phyloP scores from a whole-genome alignment of 176 grass and related monocot genomes.

The Sorghum bicolor region DNA sequence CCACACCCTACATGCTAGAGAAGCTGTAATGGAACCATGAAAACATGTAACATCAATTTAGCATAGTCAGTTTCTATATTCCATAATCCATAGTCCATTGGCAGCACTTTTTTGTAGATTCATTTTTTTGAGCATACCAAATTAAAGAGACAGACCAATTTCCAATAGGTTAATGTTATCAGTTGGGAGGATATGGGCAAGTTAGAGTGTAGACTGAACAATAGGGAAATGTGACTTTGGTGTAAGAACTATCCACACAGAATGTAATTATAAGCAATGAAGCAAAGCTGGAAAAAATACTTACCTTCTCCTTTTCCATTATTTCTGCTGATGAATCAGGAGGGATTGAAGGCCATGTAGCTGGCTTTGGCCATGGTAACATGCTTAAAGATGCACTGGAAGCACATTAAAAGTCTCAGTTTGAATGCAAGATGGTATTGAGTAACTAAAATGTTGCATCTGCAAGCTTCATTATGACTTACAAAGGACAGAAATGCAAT shows the following conservation, averaged over 20 bases:
- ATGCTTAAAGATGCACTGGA: constrained; percentile 94
- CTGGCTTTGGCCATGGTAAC: constrained; percentile 98
- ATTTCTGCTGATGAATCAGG: constrained; percentile 73
- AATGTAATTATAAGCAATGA: constrained; percentile 36
- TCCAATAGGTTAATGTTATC: constrained; percentile 12
- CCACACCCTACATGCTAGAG: background rate
- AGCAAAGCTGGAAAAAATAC: constrained; percentile 29
- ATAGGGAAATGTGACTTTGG: constrained; percentile 1
- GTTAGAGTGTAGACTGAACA: constrained; percentile 21
- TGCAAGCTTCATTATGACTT: constrained; percentile 5
- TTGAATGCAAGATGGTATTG: constrained; percentile 2
- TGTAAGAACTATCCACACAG: constrained; percentile 19
- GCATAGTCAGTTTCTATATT: background rate
- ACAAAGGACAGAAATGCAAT: constrained; percentile 4
- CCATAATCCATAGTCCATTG: background rate
- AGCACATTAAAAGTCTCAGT: constrained; percentile 21
- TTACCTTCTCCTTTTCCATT: constrained; percentile 96
- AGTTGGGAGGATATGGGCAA: constrained; percentile 16
- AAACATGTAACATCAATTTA: background rate
- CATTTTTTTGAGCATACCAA: background rate
- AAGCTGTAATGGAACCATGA: background rate
- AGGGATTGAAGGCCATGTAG: constrained; percentile 90
- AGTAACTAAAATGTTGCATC: constrained; percentile 14
- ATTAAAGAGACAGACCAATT: background rate
- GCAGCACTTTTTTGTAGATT: background rate